Evolutionary conservation across 192 early-diverging fungal species (phyloP).

Genomic region (Geranomyces variabilis): DNA sequence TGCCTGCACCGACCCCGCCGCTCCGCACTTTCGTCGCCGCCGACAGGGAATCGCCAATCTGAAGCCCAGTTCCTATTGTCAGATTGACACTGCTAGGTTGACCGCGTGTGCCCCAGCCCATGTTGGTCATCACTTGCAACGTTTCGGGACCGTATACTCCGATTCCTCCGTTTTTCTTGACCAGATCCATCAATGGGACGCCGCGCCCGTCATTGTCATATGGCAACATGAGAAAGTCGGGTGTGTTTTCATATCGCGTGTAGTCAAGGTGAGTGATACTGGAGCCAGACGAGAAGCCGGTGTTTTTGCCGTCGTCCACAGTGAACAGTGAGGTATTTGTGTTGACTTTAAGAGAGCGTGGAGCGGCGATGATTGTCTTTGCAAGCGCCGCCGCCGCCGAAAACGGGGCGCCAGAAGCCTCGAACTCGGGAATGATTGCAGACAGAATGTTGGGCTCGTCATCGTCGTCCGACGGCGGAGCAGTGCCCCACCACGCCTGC

Average conservation of each 20-base stretch:
- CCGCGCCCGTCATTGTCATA: slow-evolving; percentile 21
- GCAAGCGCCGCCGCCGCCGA: slow-evolving; percentile 6
- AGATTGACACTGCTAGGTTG: not conserved
- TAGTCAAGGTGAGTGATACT: slow-evolving; percentile 41
- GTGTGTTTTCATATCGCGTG: slow-evolving; percentile 25
- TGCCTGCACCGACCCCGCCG: not conserved
- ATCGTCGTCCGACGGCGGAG: not conserved
- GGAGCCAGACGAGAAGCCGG: slow-evolving; percentile 29
- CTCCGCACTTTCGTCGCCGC: not conserved
- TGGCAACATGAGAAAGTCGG: slow-evolving; percentile 50
- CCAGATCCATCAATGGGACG: slow-evolving; percentile 32
- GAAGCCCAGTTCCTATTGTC: not conserved
- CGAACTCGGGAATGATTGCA: slow-evolving; percentile 29
- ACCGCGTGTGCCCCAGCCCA: slow-evolving; percentile 37
- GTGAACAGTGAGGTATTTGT: slow-evolving; percentile 14
- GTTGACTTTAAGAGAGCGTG: slow-evolving; percentile 2
- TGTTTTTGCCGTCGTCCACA: not conserved
- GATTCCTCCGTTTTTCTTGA: slow-evolving; percentile 20
- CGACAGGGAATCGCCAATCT: not conserved
- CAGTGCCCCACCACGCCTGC: slow-evolving; percentile 2
- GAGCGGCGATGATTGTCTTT: slow-evolving; percentile 12
- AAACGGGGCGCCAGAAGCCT: slow-evolving; percentile 29
- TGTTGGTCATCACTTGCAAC: slow-evolving; percentile 14
- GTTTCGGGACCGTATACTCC: slow-evolving; percentile 38
- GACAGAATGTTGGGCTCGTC: not conserved